Evolutionary conservation across 176 grass and related monocot genomes (phyloP).

Genomic region (Zea mays): Zm-B73-REFERENCE-NAM-5.0 NC_050102.1:132456001-132456500

Average conservation of each 20-base stretch:
- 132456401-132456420: background rate
- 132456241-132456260: conserved; percentile 12
- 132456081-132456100: conserved; percentile 18
- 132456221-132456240: background rate
- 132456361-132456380: background rate
- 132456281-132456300: conserved; percentile 47
- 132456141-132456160: background rate
- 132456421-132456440: background rate
- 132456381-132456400: background rate
- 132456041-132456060: conserved; percentile 34
- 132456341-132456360: background rate
- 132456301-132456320: conserved; percentile 56
- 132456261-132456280: conserved; percentile 35
- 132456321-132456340: conserved; percentile 33
- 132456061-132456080: background rate
- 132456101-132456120: conserved; percentile 25
- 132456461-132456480: too few species aligned
- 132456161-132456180: too few species aligned
- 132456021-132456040: background rate
- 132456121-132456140: conserved; percentile 33
- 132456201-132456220: background rate
- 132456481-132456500: too few species aligned
- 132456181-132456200: background rate
- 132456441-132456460: too few species aligned
- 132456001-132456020: conserved; percentile 1